Conservation (phyloP, 345 rosid species). For the Brassica nigra region DNA sequence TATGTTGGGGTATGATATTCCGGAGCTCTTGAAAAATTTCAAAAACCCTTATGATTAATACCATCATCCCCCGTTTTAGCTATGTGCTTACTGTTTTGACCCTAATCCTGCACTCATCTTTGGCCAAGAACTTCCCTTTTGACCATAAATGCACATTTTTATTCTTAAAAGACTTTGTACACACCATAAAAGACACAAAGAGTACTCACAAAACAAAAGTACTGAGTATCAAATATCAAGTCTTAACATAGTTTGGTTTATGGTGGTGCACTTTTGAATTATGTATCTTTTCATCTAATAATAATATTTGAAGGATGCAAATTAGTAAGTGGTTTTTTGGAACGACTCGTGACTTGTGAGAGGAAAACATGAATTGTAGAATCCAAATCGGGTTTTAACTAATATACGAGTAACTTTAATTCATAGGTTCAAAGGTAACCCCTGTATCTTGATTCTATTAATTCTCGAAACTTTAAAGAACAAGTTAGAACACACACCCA, state of each 20-base stretch:
- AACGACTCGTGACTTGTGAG: neutral
- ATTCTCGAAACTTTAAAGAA: neutral
- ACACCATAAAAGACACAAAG: slow-evolving; percentile 1
- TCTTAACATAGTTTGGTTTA: neutral
- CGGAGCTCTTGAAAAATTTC: slow-evolving; percentile 77
- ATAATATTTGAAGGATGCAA: neutral
- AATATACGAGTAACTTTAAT: neutral
- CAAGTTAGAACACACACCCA: neutral
- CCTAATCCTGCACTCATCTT: slow-evolving; percentile 4
- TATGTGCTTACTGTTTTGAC: slow-evolving; percentile 2
- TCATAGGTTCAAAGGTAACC: neutral
- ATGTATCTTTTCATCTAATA: neutral
- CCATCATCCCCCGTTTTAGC: neutral
- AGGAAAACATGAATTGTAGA: neutral
- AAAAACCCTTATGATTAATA: slow-evolving; percentile 75
- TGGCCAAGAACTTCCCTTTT: neutral
- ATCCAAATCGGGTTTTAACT: neutral
- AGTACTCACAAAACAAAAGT: neutral
- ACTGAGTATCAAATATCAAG: neutral
- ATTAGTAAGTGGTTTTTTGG: no score
- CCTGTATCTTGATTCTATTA: neutral
- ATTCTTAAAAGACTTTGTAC: slow-evolving; percentile 15
- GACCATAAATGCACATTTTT: slow-evolving; percentile 35
- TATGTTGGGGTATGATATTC: slow-evolving; percentile 92
- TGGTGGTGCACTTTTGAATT: neutral